Conservation (phyloP, 495 filamentous ascomycete genomes). For the Penicillium cosmopolitanum region DNA sequence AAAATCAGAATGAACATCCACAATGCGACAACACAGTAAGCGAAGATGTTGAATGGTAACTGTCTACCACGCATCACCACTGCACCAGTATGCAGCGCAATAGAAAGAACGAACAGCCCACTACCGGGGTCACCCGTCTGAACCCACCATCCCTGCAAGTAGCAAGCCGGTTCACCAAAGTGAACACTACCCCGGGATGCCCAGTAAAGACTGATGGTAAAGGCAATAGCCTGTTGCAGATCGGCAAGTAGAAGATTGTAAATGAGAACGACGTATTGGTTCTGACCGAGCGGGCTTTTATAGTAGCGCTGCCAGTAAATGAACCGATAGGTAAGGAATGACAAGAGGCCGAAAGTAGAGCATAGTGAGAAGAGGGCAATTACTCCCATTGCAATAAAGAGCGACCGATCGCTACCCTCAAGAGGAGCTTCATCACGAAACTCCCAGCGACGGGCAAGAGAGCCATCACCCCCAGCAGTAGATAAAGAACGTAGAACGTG, state of each 20-base stretch:
- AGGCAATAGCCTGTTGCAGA: conserved; percentile 70
- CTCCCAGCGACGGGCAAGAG: conserved; percentile 27
- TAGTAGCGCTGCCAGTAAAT: conserved; percentile 57
- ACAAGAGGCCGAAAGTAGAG: conserved; percentile 52
- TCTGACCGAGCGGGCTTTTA: conserved; percentile 45
- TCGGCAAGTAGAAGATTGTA: conserved; percentile 75
- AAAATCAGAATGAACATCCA: conserved; percentile 65
- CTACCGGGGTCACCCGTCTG: conserved; percentile 69
- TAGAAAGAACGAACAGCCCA: conserved; percentile 69
- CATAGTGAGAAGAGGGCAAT: conserved; percentile 61
- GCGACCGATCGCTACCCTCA: conserved; percentile 31
- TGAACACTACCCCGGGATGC: conserved; percentile 52
- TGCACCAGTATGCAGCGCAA: conserved; percentile 68
- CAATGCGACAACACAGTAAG: conserved; percentile 47
- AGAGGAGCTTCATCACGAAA: conserved; percentile 25
- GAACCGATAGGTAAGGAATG: conserved; percentile 60
- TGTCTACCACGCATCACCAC: conserved; percentile 61
- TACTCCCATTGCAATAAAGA: conserved; percentile 58
- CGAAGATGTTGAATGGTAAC: conserved; percentile 54
- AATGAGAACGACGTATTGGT: conserved; percentile 75
- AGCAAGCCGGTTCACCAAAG: conserved; percentile 62
- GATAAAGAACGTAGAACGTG: conserved; percentile 25
- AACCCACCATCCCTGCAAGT: conserved; percentile 72
- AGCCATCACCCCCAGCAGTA: conserved; percentile 11
- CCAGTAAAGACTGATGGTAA: conserved; percentile 67